Conservation (phyloP, 495 filamentous ascomycete genomes). For the Xylaria bambusicola region DNA sequence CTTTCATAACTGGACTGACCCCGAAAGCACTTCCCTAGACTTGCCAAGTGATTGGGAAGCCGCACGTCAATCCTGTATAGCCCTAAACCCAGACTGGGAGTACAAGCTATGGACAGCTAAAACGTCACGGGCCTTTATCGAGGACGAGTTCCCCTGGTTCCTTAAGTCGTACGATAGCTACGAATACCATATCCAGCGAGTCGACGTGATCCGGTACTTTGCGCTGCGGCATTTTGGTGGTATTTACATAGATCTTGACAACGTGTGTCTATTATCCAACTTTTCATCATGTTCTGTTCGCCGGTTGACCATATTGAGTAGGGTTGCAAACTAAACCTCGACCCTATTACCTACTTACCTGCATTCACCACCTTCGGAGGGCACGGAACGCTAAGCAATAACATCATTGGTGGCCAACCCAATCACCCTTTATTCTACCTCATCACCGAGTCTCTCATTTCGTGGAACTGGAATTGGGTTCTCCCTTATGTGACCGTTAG, state of each 20-base stretch:
- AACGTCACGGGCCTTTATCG: constrained; percentile 73
- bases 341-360: constrained; percentile 77
- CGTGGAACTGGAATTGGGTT: constrained; percentile 73
- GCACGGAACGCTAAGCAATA: constrained; percentile 83
- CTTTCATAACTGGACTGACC: constrained; percentile 59
- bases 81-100: constrained; percentile 76
- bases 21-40: constrained; percentile 52
- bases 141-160: constrained; percentile 77
- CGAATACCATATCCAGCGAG: constrained; percentile 76
- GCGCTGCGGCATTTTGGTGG: constrained; percentile 78
- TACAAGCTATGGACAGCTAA: constrained; percentile 88
- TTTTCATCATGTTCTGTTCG: too few relatives aligned
- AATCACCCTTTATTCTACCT: constrained; percentile 80
- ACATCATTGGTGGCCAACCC: constrained; percentile 78
- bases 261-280: too few relatives aligned
- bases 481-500: constrained; percentile 86
- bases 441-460: constrained; percentile 67
- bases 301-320: constrained; percentile 47
- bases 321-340: constrained; percentile 79
- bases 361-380: constrained; percentile 77
- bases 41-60: constrained; percentile 68
- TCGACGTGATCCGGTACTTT: constrained; percentile 85
- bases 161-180: constrained; percentile 79
- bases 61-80: constrained; percentile 72
- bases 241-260: constrained; percentile 85